Percentiles rank a stretch among this genome's conserved stretches.
Evolutionary conservation across 2,329 filamentous ascomycete genomes (phyloP).

Genomic region (Endothia cerciana): DNA sequence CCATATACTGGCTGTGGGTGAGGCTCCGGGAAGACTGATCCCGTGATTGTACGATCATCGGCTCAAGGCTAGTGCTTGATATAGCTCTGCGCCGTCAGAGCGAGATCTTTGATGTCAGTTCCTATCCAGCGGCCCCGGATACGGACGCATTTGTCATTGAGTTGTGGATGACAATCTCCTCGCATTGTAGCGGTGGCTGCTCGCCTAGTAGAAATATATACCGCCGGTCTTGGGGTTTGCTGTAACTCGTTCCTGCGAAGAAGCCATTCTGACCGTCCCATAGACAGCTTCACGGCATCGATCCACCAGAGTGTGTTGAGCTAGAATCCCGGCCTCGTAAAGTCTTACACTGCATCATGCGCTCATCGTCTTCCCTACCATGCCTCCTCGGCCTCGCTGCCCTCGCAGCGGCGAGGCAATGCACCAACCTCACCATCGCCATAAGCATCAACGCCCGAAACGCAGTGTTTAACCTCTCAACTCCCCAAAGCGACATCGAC

Average conservation of each 20-base stretch:
- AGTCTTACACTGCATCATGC: background rate
- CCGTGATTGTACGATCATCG: background rate
- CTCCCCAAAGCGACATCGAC: conserved; percentile 57
- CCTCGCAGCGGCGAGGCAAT: conserved; percentile 42
- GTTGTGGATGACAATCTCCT: background rate
- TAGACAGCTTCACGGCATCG: background rate
- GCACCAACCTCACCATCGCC: conserved; percentile 58
- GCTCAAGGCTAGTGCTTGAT: background rate
- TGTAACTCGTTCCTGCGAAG: background rate
- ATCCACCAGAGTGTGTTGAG: background rate
- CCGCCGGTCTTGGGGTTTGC: background rate
- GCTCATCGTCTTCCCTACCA: background rate
- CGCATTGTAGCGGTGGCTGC: background rate
- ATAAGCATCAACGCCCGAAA: conserved; percentile 59
- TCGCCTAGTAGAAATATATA: background rate
- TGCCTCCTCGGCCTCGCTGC: conserved; percentile 33
- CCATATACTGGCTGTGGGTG: background rate
- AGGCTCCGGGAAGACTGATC: background rate
- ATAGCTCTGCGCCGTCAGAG: background rate
- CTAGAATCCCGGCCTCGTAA: background rate
- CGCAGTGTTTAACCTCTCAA: conserved; percentile 53
- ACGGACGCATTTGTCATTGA: background rate
- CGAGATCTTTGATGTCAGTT: background rate
- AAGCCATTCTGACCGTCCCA: background rate
- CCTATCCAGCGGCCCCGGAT: background rate